Conservation (phyloP, 78 protist species). For the Emiliania huxleyi region DNA sequence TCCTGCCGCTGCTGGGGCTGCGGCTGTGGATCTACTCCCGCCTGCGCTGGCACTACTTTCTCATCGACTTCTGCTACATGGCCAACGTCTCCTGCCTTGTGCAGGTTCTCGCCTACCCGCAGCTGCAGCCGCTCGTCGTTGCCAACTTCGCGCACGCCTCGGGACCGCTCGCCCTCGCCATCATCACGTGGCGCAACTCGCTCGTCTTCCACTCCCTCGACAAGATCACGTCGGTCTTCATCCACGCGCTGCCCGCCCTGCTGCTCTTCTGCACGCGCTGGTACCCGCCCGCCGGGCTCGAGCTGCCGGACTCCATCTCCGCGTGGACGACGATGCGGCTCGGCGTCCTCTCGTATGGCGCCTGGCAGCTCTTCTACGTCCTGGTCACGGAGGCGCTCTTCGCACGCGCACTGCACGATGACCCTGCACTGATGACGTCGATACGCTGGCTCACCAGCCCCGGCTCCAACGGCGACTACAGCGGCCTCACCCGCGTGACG, state of each 20-base stretch:
- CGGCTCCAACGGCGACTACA: no score
- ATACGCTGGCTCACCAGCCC: neutral
- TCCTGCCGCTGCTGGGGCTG: neutral
- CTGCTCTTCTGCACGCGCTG: neutral
- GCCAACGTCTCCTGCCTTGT: neutral
- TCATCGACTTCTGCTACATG: conserved; percentile 38
- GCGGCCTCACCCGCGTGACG: neutral
- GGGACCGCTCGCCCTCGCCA: conserved; percentile 25
- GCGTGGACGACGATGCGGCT: neutral
- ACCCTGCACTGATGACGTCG: neutral
- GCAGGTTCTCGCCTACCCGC: neutral
- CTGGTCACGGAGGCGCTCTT: neutral
- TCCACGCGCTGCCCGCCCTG: neutral
- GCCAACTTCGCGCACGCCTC: neutral
- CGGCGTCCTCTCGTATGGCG: neutral
- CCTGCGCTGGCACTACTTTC: neutral
- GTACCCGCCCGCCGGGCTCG: neutral
- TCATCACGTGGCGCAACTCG: conserved; percentile 38
- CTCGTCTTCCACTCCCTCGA: conserved; percentile 41
- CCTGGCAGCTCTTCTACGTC: conserved; percentile 15
- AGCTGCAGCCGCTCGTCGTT: neutral
- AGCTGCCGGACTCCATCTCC: neutral
- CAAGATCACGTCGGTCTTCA: conserved; percentile 35
- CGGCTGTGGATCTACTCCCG: neutral
- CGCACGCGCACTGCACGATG: no score